Percentiles rank a stretch among this genome's conserved stretches.
These are phyloP conservation scores for Alnus rubra DNA, from an alignment of 306 rosid species.

Conservation along the genomic window DNA sequence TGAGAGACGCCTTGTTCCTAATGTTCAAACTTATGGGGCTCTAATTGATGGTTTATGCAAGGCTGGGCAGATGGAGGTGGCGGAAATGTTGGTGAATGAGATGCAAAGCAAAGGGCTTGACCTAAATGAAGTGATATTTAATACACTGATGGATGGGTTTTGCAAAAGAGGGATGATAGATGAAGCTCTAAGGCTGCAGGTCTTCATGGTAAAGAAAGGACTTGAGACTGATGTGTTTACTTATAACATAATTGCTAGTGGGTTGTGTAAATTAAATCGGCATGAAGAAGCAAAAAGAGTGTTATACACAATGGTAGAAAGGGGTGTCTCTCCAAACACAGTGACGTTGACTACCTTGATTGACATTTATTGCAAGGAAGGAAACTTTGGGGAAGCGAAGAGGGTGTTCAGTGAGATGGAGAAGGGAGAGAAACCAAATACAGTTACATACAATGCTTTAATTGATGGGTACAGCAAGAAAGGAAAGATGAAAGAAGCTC, in stretches of 20 bases:
- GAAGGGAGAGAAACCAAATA: conserved; percentile 56
- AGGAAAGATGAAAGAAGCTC: conserved; percentile 64
- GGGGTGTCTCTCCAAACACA: conserved; percentile 55
- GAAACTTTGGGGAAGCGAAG: conserved; percentile 68
- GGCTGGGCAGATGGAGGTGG: conserved; percentile 71
- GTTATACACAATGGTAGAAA: conserved; percentile 63
- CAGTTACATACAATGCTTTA: conserved; percentile 64
- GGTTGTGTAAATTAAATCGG: conserved; percentile 49
- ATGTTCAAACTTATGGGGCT: conserved; percentile 57
- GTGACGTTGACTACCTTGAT: conserved; percentile 63
- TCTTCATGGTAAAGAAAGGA: conserved; percentile 63
- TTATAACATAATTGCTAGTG: conserved; percentile 61
- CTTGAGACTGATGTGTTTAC: conserved; percentile 55
- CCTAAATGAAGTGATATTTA: conserved; percentile 53
- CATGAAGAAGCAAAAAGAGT: conserved; percentile 64
- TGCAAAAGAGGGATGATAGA: conserved; percentile 68
- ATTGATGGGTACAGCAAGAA: conserved; percentile 67
- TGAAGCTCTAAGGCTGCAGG: conserved; percentile 59
- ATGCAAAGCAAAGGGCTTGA: conserved; percentile 63
- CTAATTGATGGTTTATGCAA: conserved; percentile 68
- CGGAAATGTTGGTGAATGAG: conserved; percentile 63
- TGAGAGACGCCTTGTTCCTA: conserved; percentile 57
- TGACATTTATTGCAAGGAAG: conserved; percentile 84
- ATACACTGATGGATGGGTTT: conserved; percentile 72
- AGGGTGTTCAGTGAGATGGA: conserved; percentile 58